Percentiles rank a stretch among this genome's conserved stretches.
Conservation (phyloP, 352 stramenopile species). For the Poterioochromonas sp. region DNA sequence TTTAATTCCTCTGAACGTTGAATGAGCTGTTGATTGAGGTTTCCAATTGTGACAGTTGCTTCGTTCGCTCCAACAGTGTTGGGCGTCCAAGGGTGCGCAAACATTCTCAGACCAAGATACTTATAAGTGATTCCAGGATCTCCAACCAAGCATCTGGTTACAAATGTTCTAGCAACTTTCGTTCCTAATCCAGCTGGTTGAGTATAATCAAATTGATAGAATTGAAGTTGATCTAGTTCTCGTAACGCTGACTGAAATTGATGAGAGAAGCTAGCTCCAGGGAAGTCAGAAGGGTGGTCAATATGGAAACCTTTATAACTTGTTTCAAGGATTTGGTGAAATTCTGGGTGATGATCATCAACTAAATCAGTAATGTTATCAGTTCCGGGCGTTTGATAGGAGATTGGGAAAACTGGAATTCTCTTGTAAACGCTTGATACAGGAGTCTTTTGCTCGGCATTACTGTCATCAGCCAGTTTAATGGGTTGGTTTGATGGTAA, state of each 20-base stretch:
- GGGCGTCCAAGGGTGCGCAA: background rate
- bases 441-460: background rate
- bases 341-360: background rate
- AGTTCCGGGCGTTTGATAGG: background rate
- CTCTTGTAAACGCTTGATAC: constrained; percentile 4
- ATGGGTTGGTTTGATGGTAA: background rate
- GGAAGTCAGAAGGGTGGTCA: background rate
- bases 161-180: constrained; percentile 56
- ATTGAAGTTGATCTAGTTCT: constrained; percentile 45
- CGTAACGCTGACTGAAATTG: constrained; percentile 41
- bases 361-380: background rate
- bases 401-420: background rate
- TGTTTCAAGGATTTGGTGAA: background rate
- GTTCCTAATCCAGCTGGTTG: constrained; percentile 57
- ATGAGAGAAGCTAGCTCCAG: background rate
- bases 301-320: constrained; percentile 3
- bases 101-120: constrained; percentile 62
- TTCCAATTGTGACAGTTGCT: background rate
- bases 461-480: background rate
- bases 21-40: background rate
- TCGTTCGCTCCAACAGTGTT: background rate
- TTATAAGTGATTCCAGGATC: constrained; percentile 73
- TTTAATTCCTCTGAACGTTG: constrained; percentile 31
- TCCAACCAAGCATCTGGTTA: constrained; percentile 63
- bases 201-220: constrained; percentile 57